Percentiles rank a stretch among this genome's conserved stretches.
phyloP scores from a whole-genome alignment of 2,329 filamentous ascomycete genomes.

The Botrytis pseudocinerea region DNA sequence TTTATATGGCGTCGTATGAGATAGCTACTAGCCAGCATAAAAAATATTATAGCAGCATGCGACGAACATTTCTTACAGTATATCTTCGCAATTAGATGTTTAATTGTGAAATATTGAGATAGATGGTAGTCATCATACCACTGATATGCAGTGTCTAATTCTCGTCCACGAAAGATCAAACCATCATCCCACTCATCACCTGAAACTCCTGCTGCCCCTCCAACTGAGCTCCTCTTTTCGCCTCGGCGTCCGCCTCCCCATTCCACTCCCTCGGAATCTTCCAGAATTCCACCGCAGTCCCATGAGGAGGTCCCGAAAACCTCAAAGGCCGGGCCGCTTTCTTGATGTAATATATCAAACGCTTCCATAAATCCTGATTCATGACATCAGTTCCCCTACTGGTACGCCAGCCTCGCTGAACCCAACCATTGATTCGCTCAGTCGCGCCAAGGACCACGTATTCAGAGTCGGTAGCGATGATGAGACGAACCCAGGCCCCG shows the following conservation, averaged over 20 bases:
- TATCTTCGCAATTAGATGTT: neutral
- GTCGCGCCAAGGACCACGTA: constrained; percentile 51
- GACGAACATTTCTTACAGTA: neutral
- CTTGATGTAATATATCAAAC: neutral
- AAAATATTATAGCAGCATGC: neutral
- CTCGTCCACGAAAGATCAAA: neutral
- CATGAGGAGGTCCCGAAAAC: too few species aligned
- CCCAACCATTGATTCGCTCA: constrained; percentile 47
- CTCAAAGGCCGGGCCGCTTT: too few species aligned
- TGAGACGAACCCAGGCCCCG: constrained; percentile 46
- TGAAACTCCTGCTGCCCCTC: neutral
- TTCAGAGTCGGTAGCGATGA: constrained; percentile 55
- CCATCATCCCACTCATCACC: neutral
- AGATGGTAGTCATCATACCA: neutral
- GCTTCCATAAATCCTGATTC: constrained; percentile 40
- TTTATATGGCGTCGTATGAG: neutral
- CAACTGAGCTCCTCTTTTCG: neutral
- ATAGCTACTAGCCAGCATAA: neutral
- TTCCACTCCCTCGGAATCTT: neutral
- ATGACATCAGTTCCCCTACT: constrained; percentile 42
- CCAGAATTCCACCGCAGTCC: neutral
- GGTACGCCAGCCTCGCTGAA: constrained; percentile 48
- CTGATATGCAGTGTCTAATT: neutral
- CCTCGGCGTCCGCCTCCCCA: neutral
- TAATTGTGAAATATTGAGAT: neutral